Base-by-base conservation (phyloP, 176 grass and related monocot genomes). In the Phoenix dactylifera region DNA sequence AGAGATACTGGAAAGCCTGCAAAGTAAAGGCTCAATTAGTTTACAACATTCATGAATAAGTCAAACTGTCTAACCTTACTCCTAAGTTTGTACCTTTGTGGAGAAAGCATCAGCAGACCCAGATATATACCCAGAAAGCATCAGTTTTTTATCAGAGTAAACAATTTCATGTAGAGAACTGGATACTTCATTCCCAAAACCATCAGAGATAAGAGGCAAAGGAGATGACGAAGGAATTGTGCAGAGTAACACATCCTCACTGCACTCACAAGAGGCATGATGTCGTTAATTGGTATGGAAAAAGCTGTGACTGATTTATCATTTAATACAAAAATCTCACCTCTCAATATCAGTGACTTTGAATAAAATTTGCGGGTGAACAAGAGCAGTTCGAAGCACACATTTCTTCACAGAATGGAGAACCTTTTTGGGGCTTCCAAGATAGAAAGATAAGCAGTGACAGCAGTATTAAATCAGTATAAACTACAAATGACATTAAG, bases 1-100 rank as follows among this genome's bases (percentile, higher is more conserved):
- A 97, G 19, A 97, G 32, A 80, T 91, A 88, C 56, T 97, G 92
- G 69, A 88, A 77, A 85, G 63, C 83, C 92, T 97, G 87, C 57
- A 97, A 82, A 77, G 22, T 50, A 84, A 55, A 60, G 35, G 35
- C 0, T 12, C 9, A 14, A 44, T 44, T 44, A 44, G 7, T 9
- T 44, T 44, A 44, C 2, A 44, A 10, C 35, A 44, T 44, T 12
- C 35, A 44, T 44, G 35, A 14, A 44, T 14, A 9, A 44, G 9
- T 44, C 32, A 44, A 44, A 44, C 10, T 44, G 35, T 44, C 35
- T 44, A 14, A 44, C 6, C 2, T 44, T 10, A 12, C 35, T 44
- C 35, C 35, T 30, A 44, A 44, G 10, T 44, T 12, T 12, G 35
- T 79, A 90, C 87, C 83, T 90, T 91, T 3, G 76, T 76, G 51